Percentiles rank a stretch among this genome's conserved stretches.
Evolutionary conservation across 169 alveolate species (phyloP).

Genomic region (Hepatocystis sp.): DNA sequence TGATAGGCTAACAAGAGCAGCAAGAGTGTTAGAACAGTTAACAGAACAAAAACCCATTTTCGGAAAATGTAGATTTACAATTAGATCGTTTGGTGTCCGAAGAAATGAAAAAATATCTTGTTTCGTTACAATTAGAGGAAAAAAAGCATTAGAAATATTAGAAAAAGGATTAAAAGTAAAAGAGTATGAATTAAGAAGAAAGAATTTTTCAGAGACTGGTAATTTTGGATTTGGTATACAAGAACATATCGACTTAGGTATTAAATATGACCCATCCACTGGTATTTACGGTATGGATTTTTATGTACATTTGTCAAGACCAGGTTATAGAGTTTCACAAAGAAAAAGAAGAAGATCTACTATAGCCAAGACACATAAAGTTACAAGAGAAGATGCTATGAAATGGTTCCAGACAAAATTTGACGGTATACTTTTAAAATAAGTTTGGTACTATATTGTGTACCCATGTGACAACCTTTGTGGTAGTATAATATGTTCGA

Average conservation of each 20-base stretch:
- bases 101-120: slow-evolving; percentile 99
- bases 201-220: slow-evolving; percentile 98
- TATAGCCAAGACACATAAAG: slow-evolving; percentile 96
- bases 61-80: slow-evolving; percentile 97
- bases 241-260: slow-evolving; percentile 99
- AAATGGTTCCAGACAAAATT: slow-evolving; percentile 98
- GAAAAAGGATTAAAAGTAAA: slow-evolving; percentile 99
- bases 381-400: slow-evolving; percentile 97
- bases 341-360: slow-evolving; percentile 94
- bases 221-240: slow-evolving; percentile 99
- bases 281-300: slow-evolving; percentile 99
- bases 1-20: slow-evolving; percentile 99
- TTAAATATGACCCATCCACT: slow-evolving; percentile 99
- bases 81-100: slow-evolving; percentile 98
- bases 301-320: slow-evolving; percentile 98
- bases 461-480: too few relatives aligned
- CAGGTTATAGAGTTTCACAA: slow-evolving; percentile 98
- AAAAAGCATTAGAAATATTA: slow-evolving; percentile 98
- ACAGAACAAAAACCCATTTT: slow-evolving; percentile 99
- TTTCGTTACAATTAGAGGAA: slow-evolving; percentile 99
- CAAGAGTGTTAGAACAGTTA: slow-evolving; percentile 98
- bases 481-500: too few relatives aligned
- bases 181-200: slow-evolving; percentile 98
- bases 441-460: too few relatives aligned
- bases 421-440: slow-evolving; percentile 97